Conservation (phyloP, 257 asterid species). For the Paulownia fortunei region DNA sequence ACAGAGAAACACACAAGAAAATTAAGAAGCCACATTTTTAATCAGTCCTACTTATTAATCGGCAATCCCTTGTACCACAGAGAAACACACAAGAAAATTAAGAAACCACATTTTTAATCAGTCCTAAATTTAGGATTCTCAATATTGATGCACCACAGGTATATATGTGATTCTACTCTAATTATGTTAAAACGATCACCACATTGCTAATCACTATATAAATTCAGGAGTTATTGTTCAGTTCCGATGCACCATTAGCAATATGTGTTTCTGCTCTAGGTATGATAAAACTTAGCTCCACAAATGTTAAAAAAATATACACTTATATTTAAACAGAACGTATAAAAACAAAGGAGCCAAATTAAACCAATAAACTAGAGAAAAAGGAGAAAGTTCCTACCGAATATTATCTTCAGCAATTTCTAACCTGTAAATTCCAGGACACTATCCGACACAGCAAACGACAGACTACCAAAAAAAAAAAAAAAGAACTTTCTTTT, state of each 20-base stretch:
- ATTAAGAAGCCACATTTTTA: background rate
- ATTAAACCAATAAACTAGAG: background rate
- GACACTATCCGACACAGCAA: background rate
- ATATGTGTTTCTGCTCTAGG: no score
- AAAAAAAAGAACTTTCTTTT: background rate
- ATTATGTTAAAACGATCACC: background rate
- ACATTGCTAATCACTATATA: background rate
- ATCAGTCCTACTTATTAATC: constrained; percentile 3
- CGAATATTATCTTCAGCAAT: background rate
- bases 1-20: constrained; percentile 2
- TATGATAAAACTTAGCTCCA: background rate
- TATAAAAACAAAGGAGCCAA: background rate
- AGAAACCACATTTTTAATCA: background rate
- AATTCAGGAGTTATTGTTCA: background rate
- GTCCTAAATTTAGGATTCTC: background rate
- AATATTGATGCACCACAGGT: background rate
- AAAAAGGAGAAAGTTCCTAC: background rate
- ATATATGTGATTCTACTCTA: background rate
- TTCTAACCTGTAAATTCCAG: background rate
- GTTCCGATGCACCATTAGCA: background rate
- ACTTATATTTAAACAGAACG: background rate
- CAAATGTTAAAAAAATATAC: background rate
- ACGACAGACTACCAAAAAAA: background rate
- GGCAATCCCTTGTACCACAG: background rate
- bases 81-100: constrained; percentile 1